phyloP scores from a whole-genome alignment of 2,329 filamentous ascomycete species.

The Pseudonectria foliicola region DNA sequence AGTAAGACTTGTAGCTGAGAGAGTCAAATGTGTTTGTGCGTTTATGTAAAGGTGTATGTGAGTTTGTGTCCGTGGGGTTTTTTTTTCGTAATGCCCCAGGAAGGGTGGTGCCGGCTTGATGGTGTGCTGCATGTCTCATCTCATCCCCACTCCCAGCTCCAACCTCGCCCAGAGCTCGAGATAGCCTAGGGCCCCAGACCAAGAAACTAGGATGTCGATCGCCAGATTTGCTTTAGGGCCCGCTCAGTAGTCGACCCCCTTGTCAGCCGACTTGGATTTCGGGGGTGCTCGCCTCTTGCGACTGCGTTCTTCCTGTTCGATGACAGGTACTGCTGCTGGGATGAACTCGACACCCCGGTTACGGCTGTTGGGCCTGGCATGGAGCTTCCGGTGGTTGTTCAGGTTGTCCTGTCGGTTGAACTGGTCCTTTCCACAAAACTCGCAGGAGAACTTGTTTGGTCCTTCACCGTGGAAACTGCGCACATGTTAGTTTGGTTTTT shows the following conservation, averaged over 20 bases:
- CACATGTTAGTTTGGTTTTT: constrained; percentile 3
- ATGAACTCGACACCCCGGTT: constrained; percentile 35
- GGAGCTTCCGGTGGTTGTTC: constrained; percentile 36
- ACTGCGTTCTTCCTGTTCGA: constrained; percentile 33
- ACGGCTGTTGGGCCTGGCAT: constrained; percentile 31
- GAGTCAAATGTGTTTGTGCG: too few species aligned
- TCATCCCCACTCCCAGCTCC: not conserved
- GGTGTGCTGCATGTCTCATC: too few species aligned
- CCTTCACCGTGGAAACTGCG: constrained; percentile 31
- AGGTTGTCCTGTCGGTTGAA: constrained; percentile 36
- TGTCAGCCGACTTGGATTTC: constrained; percentile 29
- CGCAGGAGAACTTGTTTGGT: constrained; percentile 33
- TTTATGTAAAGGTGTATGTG: too few species aligned
- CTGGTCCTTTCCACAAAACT: constrained; percentile 36
- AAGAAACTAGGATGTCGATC: too few species aligned
- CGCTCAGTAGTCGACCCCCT: constrained; percentile 25
- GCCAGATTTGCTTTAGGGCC: not conserved
- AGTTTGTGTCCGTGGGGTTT: too few species aligned
- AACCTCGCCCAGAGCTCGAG: not conserved
- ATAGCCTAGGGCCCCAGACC: too few species aligned
- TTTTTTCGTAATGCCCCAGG: too few species aligned
- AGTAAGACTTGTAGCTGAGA: too few species aligned
- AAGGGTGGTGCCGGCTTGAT: too few species aligned
- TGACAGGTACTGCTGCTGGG: constrained; percentile 32
- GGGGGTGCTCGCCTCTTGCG: constrained; percentile 32